A percentile compares a stretch with the other conserved stretches of the same genome.
phyloP scores from a whole-genome alignment of 2,329 filamentous ascomycete species.

The Alternaria alternata region DNA sequence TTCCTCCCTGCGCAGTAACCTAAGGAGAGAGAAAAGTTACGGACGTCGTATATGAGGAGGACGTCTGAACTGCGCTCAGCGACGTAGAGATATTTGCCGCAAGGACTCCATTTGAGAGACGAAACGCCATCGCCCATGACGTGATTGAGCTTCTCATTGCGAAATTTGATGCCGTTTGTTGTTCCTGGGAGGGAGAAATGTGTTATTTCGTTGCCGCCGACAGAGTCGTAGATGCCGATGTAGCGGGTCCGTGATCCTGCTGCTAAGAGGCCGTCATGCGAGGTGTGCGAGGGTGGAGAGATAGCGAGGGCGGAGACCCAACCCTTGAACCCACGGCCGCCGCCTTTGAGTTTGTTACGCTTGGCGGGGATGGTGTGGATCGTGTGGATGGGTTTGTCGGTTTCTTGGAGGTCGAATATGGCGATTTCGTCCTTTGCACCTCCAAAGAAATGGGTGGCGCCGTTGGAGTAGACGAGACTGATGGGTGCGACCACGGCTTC shows the following conservation, averaged over 20 bases:
- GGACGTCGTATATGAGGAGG: constrained; percentile 66
- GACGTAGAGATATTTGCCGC: constrained; percentile 66
- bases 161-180: constrained; percentile 13
- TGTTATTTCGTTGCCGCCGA: constrained; percentile 59
- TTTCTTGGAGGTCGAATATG: constrained; percentile 63
- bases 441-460: constrained; percentile 63
- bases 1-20: constrained; percentile 57
- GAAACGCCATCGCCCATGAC: constrained; percentile 62
- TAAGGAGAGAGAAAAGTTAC: constrained; percentile 61
- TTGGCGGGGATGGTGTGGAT: constrained; percentile 58
- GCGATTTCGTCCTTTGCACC: constrained; percentile 64
- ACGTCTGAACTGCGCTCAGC: constrained; percentile 65
- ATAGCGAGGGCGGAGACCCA: constrained; percentile 62
- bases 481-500: constrained; percentile 65
- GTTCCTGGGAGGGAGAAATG: constrained; percentile 57
- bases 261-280: constrained; percentile 59
- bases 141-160: constrained; percentile 6
- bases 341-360: constrained; percentile 54
- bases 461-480: constrained; percentile 61
- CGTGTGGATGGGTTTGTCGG: constrained; percentile 55
- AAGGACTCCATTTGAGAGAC: constrained; percentile 65
- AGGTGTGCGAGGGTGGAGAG: constrained; percentile 29
- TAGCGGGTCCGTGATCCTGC: constrained; percentile 66
- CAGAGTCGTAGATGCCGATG: constrained; percentile 64
- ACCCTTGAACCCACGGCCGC: constrained; percentile 63